Conservation (phyloP, 768 basidiomycete species). For the Kwoniella europaea region DNA sequence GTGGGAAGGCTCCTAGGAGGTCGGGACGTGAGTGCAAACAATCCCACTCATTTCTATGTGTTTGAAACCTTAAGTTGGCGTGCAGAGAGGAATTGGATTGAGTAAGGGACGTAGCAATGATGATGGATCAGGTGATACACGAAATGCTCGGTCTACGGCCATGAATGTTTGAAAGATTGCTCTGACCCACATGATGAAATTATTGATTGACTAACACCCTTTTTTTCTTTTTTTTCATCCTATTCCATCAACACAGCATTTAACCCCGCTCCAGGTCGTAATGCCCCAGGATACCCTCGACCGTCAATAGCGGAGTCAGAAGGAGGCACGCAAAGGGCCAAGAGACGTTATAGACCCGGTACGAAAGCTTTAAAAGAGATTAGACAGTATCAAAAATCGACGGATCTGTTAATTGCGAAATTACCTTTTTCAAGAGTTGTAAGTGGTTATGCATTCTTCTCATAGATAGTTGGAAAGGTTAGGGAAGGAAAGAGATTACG, state of each 20-base stretch:
- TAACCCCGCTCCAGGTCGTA: slow-evolving; percentile 16
- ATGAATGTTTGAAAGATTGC: no score
- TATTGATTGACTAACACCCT: neutral
- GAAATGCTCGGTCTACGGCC: no score
- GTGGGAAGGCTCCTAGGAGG: slow-evolving; percentile 65
- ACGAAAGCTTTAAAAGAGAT: slow-evolving; percentile 90
- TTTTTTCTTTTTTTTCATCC: neutral
- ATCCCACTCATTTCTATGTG: neutral
- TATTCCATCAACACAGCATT: slow-evolving; percentile 5
- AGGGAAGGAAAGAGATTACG: no score
- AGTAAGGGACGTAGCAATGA: no score
- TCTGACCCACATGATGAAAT: no score
- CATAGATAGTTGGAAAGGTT: no score
- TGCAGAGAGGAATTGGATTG: no score
- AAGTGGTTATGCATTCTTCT: no score
- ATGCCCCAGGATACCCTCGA: slow-evolving; percentile 22
- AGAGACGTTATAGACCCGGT: slow-evolving; percentile 81
- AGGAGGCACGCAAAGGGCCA: slow-evolving; percentile 53
- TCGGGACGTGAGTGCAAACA: slow-evolving; percentile 34
- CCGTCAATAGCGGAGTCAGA: slow-evolving; percentile 7
- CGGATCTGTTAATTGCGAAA: slow-evolving; percentile 82
- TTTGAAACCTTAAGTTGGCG: no score
- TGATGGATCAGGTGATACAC: no score
- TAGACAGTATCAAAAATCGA: slow-evolving; percentile 90
- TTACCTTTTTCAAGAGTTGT: slow-evolving; percentile 92